A percentile compares a stretch with the other conserved stretches of the same genome.
Conservation (phyloP, 2,329 filamentous ascomycete species). For the Aulographum hederae region DNA sequence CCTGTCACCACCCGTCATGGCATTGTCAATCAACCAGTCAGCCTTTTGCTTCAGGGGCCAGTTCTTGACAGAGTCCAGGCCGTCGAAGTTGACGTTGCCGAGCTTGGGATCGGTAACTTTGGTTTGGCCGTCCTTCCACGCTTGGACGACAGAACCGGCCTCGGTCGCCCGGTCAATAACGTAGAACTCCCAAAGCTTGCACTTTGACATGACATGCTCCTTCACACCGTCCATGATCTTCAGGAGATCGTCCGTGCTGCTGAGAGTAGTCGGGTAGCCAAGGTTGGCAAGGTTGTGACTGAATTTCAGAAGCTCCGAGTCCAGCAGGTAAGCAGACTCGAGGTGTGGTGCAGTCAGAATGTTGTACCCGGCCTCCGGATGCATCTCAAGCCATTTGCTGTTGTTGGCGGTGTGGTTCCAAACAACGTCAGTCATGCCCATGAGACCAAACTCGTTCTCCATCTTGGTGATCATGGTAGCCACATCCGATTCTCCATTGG, state of each 20-base stretch:
- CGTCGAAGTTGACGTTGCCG: conserved; percentile 26
- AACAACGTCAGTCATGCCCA: conserved; percentile 89
- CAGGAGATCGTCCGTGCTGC: conserved; percentile 52
- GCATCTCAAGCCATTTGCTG: conserved; percentile 80
- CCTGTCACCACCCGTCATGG: conserved; percentile 50
- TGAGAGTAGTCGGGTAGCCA: conserved; percentile 59
- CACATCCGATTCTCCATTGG: conserved; percentile 68
- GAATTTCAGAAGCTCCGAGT: conserved; percentile 51
- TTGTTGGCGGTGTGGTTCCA: conserved; percentile 97
- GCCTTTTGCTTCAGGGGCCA: conserved; percentile 42
- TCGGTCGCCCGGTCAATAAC: conserved; percentile 61
- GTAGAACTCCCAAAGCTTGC: conserved; percentile 89
- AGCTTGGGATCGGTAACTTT: conserved; percentile 35
- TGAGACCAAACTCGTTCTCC: conserved; percentile 65
- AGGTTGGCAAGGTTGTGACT: conserved; percentile 43
- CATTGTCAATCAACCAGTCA: conserved; percentile 48
- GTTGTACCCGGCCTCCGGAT: conserved; percentile 93
- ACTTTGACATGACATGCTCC: conserved; percentile 54
- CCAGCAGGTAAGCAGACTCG: conserved; percentile 51
- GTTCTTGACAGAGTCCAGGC: conserved; percentile 32
- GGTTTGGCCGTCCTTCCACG: conserved; percentile 48
- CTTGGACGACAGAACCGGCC: conserved; percentile 46
- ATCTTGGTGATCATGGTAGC: conserved; percentile 59
- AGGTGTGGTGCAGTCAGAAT: conserved; percentile 68
- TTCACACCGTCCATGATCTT: conserved; percentile 75